phyloP scores from a whole-genome alignment of 495 filamentous ascomycete species.

The Corynascus novoguineensis region DNA sequence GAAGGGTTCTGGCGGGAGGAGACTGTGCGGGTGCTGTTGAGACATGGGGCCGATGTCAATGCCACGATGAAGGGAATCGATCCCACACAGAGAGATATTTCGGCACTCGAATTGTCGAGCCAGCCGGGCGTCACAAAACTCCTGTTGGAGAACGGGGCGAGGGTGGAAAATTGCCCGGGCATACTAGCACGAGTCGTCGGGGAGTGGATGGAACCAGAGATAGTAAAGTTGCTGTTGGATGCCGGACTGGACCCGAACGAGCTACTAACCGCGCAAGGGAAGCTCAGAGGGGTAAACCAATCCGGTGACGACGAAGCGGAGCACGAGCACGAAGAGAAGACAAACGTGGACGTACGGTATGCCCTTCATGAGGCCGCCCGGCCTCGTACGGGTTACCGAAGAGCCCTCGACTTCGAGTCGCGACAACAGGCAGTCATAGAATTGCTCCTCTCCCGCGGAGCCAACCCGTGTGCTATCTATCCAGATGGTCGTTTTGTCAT shows the following conservation, averaged over 20 bases:
- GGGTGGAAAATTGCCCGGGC: background rate
- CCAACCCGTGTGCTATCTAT: background rate
- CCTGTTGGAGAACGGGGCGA: constrained; percentile 6
- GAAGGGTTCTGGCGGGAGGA: background rate
- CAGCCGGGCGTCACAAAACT: background rate
- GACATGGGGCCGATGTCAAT: constrained; percentile 9
- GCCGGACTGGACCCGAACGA: constrained; percentile 5
- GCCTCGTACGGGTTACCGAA: background rate
- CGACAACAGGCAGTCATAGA: constrained; percentile 5
- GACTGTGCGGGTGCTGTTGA: constrained; percentile 5
- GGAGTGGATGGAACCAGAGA: background rate
- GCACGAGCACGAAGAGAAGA: background rate
- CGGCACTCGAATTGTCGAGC: background rate
- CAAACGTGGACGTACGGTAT: background rate
- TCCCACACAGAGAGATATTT: background rate
- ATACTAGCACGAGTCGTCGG: background rate
- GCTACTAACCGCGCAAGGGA: background rate
- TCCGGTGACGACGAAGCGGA: no score
- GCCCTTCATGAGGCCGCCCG: constrained; percentile 11
- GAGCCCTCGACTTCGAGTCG: background rate
- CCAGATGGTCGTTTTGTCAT: constrained; percentile 8
- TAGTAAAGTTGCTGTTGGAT: constrained; percentile 4
- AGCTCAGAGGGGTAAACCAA: no score
- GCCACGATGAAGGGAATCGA: background rate
- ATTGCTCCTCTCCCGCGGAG: constrained; percentile 8